Percentiles rank a stretch among this genome's conserved stretches.
These are phyloP conservation scores for Ceratocystis huliohia DNA, from an alignment of 2,329 filamentous ascomycete genomes.

Conservation along the genomic window DNA sequence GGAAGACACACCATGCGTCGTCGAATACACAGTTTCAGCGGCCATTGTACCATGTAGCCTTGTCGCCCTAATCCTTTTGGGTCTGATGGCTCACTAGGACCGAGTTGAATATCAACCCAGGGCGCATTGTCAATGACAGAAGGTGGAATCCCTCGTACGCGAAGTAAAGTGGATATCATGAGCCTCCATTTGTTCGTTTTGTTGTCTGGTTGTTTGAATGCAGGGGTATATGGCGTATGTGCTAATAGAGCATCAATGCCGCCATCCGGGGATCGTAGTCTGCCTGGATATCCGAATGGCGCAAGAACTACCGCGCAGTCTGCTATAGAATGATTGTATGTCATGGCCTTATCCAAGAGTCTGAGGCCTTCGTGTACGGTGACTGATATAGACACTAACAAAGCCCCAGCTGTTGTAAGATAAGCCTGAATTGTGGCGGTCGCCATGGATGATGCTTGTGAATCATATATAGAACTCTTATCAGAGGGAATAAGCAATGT, in stretches of 20 bases:
- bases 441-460: constrained; percentile 27
- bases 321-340: constrained; percentile 31
- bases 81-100: constrained; percentile 35
- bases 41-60: constrained; percentile 40
- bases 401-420: constrained; percentile 42
- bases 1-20: constrained; percentile 34
- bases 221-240: constrained; percentile 25
- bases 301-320: constrained; percentile 40
- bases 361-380: constrained; percentile 37
- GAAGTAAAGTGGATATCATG: constrained; percentile 39
- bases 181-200: constrained; percentile 37
- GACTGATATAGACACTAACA: constrained; percentile 39
- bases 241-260: constrained; percentile 7
- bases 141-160: constrained; percentile 37
- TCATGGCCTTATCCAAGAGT: constrained; percentile 34
- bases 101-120: constrained; percentile 41
- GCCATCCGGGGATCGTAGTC: constrained; percentile 12
- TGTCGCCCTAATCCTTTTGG: constrained; percentile 29
- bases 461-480: constrained; percentile 26
- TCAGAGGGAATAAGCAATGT: constrained; percentile 24
- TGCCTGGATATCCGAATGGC: constrained; percentile 34
- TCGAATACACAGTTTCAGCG: constrained; percentile 41
- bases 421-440: constrained; percentile 42
- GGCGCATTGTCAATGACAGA: constrained; percentile 33
- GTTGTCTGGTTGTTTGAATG: constrained; percentile 28